A percentile compares a stretch with the other conserved stretches of the same genome.
phyloP scores from a whole-genome alignment of 208 protist genomes.

The Acanthamoeba castellanii region DNA sequence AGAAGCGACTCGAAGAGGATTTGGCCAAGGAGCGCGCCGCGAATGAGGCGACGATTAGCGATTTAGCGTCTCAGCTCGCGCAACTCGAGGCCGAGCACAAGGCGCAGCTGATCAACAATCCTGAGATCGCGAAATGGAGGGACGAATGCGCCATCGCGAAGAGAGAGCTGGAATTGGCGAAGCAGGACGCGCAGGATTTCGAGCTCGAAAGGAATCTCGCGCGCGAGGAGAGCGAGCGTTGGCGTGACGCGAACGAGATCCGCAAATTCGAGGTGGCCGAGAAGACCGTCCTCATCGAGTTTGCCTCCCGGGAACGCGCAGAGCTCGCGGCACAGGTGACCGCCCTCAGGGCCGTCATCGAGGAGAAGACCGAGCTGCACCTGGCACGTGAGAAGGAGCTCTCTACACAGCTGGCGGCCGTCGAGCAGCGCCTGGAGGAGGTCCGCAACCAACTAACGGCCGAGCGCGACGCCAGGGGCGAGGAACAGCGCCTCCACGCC shows the following conservation, averaged over 20 bases:
- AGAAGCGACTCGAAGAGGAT: background rate
- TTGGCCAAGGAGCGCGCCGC: background rate
- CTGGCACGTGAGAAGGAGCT: background rate
- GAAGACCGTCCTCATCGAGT: background rate
- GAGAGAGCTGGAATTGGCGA: background rate
- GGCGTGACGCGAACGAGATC: background rate
- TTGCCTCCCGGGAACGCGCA: background rate
- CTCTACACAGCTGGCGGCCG: background rate
- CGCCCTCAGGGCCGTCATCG: background rate
- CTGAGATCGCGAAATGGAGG: background rate
- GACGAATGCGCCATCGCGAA: background rate
- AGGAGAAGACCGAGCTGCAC: background rate
- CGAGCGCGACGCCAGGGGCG: background rate
- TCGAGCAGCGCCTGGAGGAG: constrained; percentile 13
- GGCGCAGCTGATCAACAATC: background rate
- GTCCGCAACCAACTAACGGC: background rate
- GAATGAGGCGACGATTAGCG: background rate
- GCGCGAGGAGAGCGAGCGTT: background rate
- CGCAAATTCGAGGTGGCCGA: background rate
- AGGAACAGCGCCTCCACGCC: background rate
- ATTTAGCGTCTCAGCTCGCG: background rate
- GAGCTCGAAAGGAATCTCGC: background rate
- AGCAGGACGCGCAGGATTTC: background rate
- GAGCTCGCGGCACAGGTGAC: background rate
- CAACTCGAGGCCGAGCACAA: background rate